These are phyloP conservation scores for Camellia lanceoleosa DNA, from an alignment of 148 eudicot genomes.

Conservation along the genomic window DNA sequence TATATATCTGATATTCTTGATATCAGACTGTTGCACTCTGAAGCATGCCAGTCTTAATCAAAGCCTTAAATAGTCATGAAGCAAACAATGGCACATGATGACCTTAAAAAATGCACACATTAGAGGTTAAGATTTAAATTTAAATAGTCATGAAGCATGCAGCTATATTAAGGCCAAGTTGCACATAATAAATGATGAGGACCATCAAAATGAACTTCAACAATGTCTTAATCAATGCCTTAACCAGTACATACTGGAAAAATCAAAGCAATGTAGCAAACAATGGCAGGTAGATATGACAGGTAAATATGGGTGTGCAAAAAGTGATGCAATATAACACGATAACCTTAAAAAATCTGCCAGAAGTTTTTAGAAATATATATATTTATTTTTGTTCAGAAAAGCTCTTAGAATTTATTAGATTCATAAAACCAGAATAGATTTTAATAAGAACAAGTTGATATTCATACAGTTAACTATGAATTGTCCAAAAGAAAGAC, in stretches of 20 bases:
- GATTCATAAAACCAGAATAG: not conserved
- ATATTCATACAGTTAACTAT: too few species aligned
- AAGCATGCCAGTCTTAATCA: too few species aligned
- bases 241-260: not conserved
- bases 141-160: not conserved
- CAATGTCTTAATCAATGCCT: not conserved
- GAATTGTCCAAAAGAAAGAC: not conserved
- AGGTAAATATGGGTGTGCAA: not conserved
- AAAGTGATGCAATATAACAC: not conserved
- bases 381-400: too few species aligned
- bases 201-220: not conserved
- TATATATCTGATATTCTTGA: not conserved
- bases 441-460: not conserved
- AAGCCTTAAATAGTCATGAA: too few species aligned
- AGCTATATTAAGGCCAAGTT: not conserved
- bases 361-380: not conserved
- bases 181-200: not conserved
- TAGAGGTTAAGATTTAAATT: not conserved
- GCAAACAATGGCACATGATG: too few species aligned
- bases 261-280: not conserved
- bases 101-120: not conserved
- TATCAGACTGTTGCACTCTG: not conserved
- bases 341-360: not conserved
- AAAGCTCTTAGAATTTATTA: not conserved
- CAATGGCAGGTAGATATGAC: not conserved